phyloP scores from a whole-genome alignment of 805 yeast species.

The Candida fluviatilis region DNA sequence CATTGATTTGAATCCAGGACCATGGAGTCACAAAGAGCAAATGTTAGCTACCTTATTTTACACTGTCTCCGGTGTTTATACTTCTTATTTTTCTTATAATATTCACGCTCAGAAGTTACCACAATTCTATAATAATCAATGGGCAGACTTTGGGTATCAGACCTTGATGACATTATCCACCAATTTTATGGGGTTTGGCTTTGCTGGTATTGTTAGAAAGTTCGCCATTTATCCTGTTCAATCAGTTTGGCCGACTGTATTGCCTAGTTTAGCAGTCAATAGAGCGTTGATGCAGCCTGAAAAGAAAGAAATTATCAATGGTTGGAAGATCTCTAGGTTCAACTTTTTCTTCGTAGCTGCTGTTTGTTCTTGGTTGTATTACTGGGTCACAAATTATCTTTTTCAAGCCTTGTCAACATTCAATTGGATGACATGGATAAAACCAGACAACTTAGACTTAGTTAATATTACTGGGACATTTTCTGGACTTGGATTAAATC shows the following conservation, averaged over 20 bases:
- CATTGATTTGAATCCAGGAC: constrained; percentile 55
- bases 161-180: constrained; percentile 20
- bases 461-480: constrained; percentile 48
- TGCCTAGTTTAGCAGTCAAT: constrained; percentile 29
- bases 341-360: constrained; percentile 17
- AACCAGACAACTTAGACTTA: constrained; percentile 46
- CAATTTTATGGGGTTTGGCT: constrained; percentile 27
- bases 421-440: constrained; percentile 60
- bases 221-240: constrained; percentile 25
- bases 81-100: constrained; percentile 29
- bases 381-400: constrained; percentile 45
- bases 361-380: constrained; percentile 35
- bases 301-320: constrained; percentile 23
- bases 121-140: constrained; percentile 18
- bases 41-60: constrained; percentile 32
- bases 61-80: constrained; percentile 11
- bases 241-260: constrained; percentile 25
- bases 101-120: constrained; percentile 21
- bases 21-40: constrained; percentile 66
- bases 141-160: constrained; percentile 28
- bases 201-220: constrained; percentile 27
- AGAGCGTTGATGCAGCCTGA: constrained; percentile 26
- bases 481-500: constrained; percentile 50
- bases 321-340: constrained; percentile 27
- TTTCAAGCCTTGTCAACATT: constrained; percentile 40